Base-by-base conservation (phyloP, 495 filamentous ascomycete species). In the Talaromyces borbonicus region DNA sequence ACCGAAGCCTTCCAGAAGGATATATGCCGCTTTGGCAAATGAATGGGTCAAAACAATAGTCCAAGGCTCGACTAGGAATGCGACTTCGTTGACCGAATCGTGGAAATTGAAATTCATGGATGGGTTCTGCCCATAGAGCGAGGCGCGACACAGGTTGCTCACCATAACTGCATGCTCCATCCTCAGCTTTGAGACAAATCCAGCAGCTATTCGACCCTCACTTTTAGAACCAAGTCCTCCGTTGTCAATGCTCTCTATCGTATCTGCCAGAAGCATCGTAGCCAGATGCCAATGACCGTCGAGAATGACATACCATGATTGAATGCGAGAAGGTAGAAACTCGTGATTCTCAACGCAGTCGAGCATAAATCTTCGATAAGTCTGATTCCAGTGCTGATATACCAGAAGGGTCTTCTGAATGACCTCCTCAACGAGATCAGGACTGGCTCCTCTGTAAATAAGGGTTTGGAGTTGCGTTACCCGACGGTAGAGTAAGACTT, bases 281-380 rank as follows among this genome's bases (percentile, higher is more conserved):
- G 59, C 69, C 0, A 74, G 58, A 55, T 72, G 60, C 71, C 71
- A 74, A 39, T 72, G 71, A 11, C 61, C 65, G 5, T 59, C 61
- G 18, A 74, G 59, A 12, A 67, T 57, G 24, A 69, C 55, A 24
- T 70, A 73, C 71, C 71, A 72, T 3, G 67, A 70, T 46, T 71
- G 68, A 9, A 74, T 59, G n/a, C 63, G 62, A 16, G 57, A 37
- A 2, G 67, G 67, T 0, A 74, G 52, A 3, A 48, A 23, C 31
- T 65, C 65, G 36, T 70, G 67, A 29, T 69, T 51, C 4, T 55
- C 52, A 14, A 71, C 50, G 36, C 69, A 65, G 51, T 69, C 64
- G 23, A 56, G 46, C 36, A 73, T 65, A 57, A 74, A 72, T 2
- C 46, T 55, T 11, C 60, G 57, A 38, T 71, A 72, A 8, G 61